phyloP scores from a whole-genome alignment of 192 early-diverging fungal species.

The Backusella liffmaniae region DNA sequence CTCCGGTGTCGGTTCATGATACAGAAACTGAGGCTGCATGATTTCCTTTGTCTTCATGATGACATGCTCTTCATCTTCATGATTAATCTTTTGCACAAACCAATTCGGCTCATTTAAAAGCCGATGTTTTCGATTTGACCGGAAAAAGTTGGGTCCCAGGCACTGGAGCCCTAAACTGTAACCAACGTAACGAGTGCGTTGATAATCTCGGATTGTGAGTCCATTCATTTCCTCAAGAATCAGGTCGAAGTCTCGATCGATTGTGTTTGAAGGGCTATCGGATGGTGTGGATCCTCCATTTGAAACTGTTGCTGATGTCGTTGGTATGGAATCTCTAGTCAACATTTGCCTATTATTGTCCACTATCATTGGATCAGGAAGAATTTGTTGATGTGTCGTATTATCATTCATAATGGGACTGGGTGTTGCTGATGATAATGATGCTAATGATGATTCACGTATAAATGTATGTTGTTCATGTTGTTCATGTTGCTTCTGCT shows the following conservation, averaged over 20 bases:
- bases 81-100: conserved; percentile 42
- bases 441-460: background rate
- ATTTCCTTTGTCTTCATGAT: conserved; percentile 24
- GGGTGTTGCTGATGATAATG: background rate
- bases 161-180: conserved; percentile 70
- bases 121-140: conserved; percentile 31
- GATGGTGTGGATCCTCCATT: background rate
- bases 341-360: background rate
- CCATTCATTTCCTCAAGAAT: conserved; percentile 55
- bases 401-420: background rate
- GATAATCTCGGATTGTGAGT: conserved; percentile 61
- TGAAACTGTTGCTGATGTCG: background rate
- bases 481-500: no score
- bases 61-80: conserved; percentile 30
- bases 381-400: background rate
- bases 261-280: background rate
- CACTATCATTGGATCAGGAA: background rate
- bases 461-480: background rate
- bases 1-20: background rate
- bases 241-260: background rate
- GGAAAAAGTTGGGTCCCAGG: conserved; percentile 44
- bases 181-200: conserved; percentile 68
- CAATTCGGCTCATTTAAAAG: conserved; percentile 37
- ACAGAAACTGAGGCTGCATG: background rate
- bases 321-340: background rate